A percentile compares a stretch with the other conserved stretches of the same genome.
These are phyloP conservation scores for Ceratocystis ficicola DNA, from an alignment of 2,329 filamentous ascomycete genomes.

Conservation along the genomic window DNA sequence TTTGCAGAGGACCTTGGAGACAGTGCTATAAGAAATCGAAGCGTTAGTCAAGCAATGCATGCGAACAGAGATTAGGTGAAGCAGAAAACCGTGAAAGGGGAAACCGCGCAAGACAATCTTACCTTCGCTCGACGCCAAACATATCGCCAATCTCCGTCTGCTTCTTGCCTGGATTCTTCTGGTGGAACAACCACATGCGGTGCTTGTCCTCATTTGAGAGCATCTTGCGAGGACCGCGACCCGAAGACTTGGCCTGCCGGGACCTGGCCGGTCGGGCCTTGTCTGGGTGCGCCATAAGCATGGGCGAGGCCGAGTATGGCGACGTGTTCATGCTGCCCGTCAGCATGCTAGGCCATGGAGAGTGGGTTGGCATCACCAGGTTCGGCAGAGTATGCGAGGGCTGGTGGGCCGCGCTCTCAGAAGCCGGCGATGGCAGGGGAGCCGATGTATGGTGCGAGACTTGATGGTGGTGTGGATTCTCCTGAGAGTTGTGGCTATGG, in stretches of 20 bases:
- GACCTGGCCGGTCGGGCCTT: conserved; percentile 32
- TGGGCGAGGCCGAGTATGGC: neutral
- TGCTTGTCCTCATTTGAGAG: conserved; percentile 83
- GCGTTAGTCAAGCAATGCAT: neutral
- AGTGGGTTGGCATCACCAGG: conserved; percentile 48
- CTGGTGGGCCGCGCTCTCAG: conserved; percentile 28
- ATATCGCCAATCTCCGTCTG: conserved; percentile 92
- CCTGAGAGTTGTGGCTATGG: neutral
- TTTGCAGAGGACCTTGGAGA: conserved; percentile 92
- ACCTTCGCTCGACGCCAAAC: conserved; percentile 98
- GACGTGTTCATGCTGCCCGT: conserved; percentile 30
- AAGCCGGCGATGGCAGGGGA: conserved; percentile 9
- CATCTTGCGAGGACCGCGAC: conserved; percentile 63
- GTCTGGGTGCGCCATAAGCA: conserved; percentile 10
- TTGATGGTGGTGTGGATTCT: conserved; percentile 37
- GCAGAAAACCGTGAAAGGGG: neutral
- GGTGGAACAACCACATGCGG: conserved; percentile 86
- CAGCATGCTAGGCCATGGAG: conserved; percentile 70
- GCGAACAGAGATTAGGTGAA: neutral
- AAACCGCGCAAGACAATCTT: conserved; percentile 28
- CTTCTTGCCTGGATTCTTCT: conserved; percentile 79
- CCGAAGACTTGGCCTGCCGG: conserved; percentile 28
- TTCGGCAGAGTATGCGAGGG: conserved; percentile 44
- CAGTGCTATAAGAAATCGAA: conserved; percentile 51
- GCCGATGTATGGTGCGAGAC: neutral